phyloP scores from a whole-genome alignment of 2,329 filamentous ascomycete genomes.

The Blastomyces percursus region DNA sequence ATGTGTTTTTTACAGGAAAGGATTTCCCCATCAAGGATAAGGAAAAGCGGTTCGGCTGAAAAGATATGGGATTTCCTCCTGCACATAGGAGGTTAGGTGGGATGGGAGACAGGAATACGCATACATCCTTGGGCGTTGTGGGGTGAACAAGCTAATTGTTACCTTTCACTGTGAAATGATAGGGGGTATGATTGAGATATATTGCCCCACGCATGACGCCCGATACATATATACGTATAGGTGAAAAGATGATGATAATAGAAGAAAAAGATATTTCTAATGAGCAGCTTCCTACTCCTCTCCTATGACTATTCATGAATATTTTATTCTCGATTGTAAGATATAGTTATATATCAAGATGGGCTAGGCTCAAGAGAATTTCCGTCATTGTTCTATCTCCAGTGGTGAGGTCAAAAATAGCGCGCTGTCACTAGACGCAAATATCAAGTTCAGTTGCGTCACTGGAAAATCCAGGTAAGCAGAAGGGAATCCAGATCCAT shows the following conservation, averaged over 20 bases:
- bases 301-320: background rate
- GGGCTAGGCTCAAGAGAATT: no score
- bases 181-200: background rate
- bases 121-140: background rate
- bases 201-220: background rate
- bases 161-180: background rate
- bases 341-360: no score
- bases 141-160: background rate
- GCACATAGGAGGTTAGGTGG: background rate
- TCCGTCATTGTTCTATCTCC: no score
- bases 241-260: background rate
- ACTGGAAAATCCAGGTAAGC: no score
- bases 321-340: no score
- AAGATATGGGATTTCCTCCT: background rate
- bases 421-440: no score
- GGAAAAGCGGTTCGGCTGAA: background rate
- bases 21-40: slow-evolving; percentile 4
- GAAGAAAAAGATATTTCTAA: background rate
- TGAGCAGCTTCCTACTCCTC: background rate
- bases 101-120: background rate
- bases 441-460: no score
- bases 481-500: no score
- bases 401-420: no score
- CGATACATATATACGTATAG: background rate
- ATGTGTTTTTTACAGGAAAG: background rate